These are phyloP conservation scores for Vigna radiata DNA, from an alignment of 306 rosid species.

Conservation along the genomic window DNA sequence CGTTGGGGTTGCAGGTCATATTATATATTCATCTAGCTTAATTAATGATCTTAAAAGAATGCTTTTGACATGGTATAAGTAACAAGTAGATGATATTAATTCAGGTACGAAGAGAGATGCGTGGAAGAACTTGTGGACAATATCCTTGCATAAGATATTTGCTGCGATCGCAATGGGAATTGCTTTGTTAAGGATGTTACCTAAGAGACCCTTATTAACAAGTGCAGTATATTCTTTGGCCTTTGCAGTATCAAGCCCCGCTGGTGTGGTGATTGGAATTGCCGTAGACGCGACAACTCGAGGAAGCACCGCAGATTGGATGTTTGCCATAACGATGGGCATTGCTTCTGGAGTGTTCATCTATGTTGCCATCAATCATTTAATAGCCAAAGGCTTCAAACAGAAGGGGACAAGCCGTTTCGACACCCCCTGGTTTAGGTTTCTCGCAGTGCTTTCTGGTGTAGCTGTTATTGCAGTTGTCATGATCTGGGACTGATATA, in stretches of 20 bases:
- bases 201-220: constrained; percentile 65
- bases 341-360: constrained; percentile 79
- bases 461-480: constrained; percentile 71
- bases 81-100: not conserved
- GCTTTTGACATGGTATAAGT: no score
- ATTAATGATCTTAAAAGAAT: no score
- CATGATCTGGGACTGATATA: constrained; percentile 73
- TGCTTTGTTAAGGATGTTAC: constrained; percentile 72
- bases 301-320: constrained; percentile 73
- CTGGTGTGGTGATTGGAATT: constrained; percentile 81
- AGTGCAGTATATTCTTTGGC: constrained; percentile 64
- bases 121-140: constrained; percentile 88
- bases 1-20: constrained; percentile 71
- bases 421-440: constrained; percentile 64
- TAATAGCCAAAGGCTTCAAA: constrained; percentile 71
- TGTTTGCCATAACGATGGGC: constrained; percentile 79
- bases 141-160: constrained; percentile 80
- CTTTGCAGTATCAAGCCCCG: constrained; percentile 77
- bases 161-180: constrained; percentile 89
- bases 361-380: constrained; percentile 83
- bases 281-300: constrained; percentile 75
- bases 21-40: no score
- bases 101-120: constrained; percentile 62
- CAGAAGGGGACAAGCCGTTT: constrained; percentile 36
- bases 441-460: constrained; percentile 74